Conservation (phyloP, 2,329 filamentous ascomycete species). For the Trichoderma polysporum region DNA sequence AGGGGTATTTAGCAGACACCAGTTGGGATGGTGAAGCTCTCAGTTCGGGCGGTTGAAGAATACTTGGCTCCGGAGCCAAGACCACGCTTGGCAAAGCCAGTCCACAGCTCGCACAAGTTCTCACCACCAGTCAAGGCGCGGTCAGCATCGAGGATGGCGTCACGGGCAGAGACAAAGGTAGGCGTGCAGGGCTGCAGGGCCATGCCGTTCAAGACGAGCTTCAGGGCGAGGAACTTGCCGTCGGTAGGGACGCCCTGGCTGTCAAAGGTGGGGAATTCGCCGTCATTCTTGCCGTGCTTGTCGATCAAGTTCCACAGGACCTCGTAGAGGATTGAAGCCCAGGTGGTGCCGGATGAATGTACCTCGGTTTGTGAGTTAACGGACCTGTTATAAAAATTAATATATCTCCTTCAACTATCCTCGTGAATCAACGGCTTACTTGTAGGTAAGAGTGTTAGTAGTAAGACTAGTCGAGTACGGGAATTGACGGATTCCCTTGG, state of each 20-base stretch:
- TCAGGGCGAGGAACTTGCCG: constrained; percentile 52
- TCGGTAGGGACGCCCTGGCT: constrained; percentile 49
- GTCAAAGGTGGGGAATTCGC: constrained; percentile 41
- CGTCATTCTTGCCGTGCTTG: constrained; percentile 52
- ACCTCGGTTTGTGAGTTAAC: constrained; percentile 40
- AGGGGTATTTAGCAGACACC: constrained; percentile 26
- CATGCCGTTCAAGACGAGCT: constrained; percentile 53
- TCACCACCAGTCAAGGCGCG: constrained; percentile 48
- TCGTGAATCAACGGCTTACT: no score
- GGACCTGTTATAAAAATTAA: no score
- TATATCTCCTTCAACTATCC: no score
- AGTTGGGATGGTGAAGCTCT: constrained; percentile 34
- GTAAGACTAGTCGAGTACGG: constrained; percentile 51
- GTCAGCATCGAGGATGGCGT: constrained; percentile 58
- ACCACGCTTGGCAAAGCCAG: constrained; percentile 56
- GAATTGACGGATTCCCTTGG: constrained; percentile 48
- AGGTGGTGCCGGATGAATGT: constrained; percentile 52
- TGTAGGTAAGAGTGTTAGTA: constrained; percentile 53
- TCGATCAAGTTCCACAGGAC: constrained; percentile 59
- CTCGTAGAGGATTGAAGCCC: constrained; percentile 55
- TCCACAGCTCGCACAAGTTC: constrained; percentile 55
- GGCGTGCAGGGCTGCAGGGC: constrained; percentile 57
- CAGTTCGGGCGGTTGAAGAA: constrained; percentile 29
- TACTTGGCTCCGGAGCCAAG: constrained; percentile 43
- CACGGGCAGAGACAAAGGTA: constrained; percentile 51